These are phyloP conservation scores for Gastrolobium villosum DNA, from an alignment of 306 rosid genomes.

Conservation along the genomic window DNA sequence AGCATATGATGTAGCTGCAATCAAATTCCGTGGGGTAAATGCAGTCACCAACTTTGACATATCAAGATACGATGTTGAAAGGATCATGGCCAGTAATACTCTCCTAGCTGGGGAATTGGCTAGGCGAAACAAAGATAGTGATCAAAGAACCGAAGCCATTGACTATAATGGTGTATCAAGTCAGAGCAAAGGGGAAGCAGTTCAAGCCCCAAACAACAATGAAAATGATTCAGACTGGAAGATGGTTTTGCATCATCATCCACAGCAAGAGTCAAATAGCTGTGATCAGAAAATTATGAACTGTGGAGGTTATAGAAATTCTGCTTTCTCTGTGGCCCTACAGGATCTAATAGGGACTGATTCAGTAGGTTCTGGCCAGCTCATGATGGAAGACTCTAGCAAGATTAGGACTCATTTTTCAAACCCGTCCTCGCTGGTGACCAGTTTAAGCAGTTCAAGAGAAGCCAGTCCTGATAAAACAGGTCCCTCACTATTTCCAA, in stretches of 20 bases:
- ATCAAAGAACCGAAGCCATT: conserved; percentile 50
- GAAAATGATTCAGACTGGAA: conserved; percentile 66
- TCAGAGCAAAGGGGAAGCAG: conserved; percentile 50
- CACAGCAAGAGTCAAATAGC: conserved; percentile 48
- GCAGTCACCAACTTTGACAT: conserved; percentile 96
- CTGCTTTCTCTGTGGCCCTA: conserved; percentile 65
- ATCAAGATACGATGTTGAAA: conserved; percentile 87
- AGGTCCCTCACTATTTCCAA: conserved; percentile 64
- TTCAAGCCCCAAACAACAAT: conserved; percentile 40
- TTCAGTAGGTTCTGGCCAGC: conserved; percentile 51
- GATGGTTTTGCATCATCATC: conserved; percentile 54
- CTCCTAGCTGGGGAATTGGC: conserved; percentile 87
- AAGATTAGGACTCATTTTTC: conserved; percentile 72
- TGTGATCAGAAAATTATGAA: conserved; percentile 54
- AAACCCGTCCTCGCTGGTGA: conserved; percentile 79
- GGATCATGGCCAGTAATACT: conserved; percentile 86
- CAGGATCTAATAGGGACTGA: conserved; percentile 75
- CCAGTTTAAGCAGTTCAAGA: conserved; percentile 86
- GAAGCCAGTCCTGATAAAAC: conserved; percentile 87
- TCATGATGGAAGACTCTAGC: conserved; percentile 50
- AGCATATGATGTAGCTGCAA: conserved; percentile 96
- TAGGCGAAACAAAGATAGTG: conserved; percentile 64
- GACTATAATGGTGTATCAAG: conserved; percentile 46
- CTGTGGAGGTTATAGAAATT: conserved; percentile 57
- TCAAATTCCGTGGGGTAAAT: conserved; percentile 88